Base-by-base conservation (phyloP, 805 yeast species). In the Kodamaea leandrae region DNA sequence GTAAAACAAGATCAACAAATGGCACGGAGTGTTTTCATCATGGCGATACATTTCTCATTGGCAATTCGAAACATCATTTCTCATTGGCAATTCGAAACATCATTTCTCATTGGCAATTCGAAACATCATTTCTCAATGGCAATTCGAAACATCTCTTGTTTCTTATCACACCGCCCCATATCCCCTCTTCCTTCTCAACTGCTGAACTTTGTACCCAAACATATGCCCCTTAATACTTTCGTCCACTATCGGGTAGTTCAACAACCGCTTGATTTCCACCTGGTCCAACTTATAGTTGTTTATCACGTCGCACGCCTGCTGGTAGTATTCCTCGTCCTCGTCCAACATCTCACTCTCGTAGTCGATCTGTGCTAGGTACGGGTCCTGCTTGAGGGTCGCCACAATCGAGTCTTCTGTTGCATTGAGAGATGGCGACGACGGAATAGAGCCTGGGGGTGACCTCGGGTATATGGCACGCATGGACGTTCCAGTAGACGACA, bases 201-300 rank as follows among this genome's bases (percentile, higher is more conserved):
- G 65, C 35, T 61, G 58, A 12, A 70, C 74, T 43, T 65, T 68
- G 49, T 60, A 68, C 10, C 74, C 74, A 50, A 58, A 68, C 30
- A 51, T 57, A 50, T 69, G 75, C 6, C 72, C 66, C 17, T 52
- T 60, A 10, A 69, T 53, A 28, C 47, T 51, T 35, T 70, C 72
- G 36, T 68, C 74, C n/a, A 68, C 72, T 7, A 68, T 65, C 2
- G 74, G 75, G 43, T 68, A 70, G 43, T 70, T 67, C 21, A 69
- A 49, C 37, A 68, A 36, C 40, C 53, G 47, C 41, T 66, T 65
- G 27, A 67, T 60, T 23, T 61, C 66, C 2, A 35, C 38, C 43
- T 64, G 70, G 41, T 68, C 63, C 19, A 65, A 42, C 15, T 58
- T 54, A 38, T 64, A 63, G 45, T 64, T 65, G 34, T 57, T 62